phyloP scores from a whole-genome alignment of 495 filamentous ascomycete genomes.

The Podospora tetraspora region DNA sequence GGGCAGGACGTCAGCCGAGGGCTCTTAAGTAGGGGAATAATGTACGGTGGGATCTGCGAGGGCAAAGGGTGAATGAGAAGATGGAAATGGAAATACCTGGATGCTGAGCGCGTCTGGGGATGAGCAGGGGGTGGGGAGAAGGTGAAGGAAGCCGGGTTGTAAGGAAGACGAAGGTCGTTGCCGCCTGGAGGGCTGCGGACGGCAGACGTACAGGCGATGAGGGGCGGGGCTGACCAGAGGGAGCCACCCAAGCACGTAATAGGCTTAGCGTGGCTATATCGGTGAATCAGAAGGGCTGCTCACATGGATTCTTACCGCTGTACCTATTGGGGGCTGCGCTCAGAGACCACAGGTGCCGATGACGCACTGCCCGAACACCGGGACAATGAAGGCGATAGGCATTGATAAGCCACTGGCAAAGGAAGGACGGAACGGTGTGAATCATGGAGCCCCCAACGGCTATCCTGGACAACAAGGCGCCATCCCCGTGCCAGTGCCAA shows the following conservation, averaged over 20 bases:
- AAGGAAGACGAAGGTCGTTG: slow-evolving; percentile 19
- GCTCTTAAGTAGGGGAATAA: neutral
- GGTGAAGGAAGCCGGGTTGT: slow-evolving; percentile 10
- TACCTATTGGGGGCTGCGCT: neutral
- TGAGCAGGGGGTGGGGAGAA: slow-evolving; percentile 15
- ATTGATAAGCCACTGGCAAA: neutral
- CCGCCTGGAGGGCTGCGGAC: slow-evolving; percentile 20
- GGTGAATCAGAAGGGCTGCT: slow-evolving; percentile 30
- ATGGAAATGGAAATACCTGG: slow-evolving; percentile 1
- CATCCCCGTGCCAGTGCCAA: neutral
- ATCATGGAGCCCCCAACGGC: slow-evolving; percentile 1
- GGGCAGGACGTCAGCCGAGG: neutral
- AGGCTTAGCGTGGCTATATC: slow-evolving; percentile 12
- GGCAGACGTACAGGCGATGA: slow-evolving; percentile 12
- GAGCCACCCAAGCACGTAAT: slow-evolving; percentile 4
- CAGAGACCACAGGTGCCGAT: slow-evolving; percentile 9
- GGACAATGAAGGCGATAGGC: neutral
- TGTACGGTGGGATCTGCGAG: neutral
- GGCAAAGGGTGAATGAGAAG: neutral
- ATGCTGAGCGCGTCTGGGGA: neutral
- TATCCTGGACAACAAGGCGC: neutral
- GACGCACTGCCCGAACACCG: neutral
- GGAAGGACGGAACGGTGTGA: slow-evolving; percentile 6
- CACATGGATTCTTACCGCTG: slow-evolving; percentile 20
- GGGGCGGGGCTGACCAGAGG: slow-evolving; percentile 29